phyloP scores from a whole-genome alignment of 2,329 filamentous ascomycete genomes.

The Trichoderma cornu-damae region DNA sequence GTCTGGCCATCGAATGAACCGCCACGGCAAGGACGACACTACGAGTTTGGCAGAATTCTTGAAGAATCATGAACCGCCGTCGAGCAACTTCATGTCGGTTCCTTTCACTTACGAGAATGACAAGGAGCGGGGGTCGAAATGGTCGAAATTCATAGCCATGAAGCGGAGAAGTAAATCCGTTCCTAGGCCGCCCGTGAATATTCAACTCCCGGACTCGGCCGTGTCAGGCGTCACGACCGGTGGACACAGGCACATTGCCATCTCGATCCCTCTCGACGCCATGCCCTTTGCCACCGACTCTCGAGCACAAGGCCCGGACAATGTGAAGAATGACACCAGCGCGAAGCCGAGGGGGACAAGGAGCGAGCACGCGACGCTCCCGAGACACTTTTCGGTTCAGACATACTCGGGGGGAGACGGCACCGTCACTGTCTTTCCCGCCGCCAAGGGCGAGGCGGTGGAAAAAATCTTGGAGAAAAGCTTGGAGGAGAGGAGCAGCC shows the following conservation, averaged over 20 bases:
- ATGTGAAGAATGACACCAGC: conserved; percentile 20
- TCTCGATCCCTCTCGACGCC: conserved; percentile 53
- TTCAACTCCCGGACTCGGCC: conserved; percentile 50
- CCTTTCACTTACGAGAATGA: conserved; percentile 30
- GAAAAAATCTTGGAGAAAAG: no score
- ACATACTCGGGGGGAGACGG: conserved; percentile 34
- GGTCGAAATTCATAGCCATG: conserved; percentile 40
- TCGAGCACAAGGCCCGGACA: conserved; percentile 34
- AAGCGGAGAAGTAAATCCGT: conserved; percentile 35
- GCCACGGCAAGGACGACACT: conserved; percentile 27
- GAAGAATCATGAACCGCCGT: conserved; percentile 44
- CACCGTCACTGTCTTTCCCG: conserved; percentile 33
- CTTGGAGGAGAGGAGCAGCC: background rate
- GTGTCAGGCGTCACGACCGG: conserved; percentile 49
- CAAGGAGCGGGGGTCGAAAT: conserved; percentile 34
- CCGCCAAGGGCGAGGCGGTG: background rate
- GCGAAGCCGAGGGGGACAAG: background rate
- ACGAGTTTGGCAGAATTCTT: conserved; percentile 46
- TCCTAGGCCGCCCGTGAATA: conserved; percentile 29
- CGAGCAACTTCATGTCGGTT: conserved; percentile 47
- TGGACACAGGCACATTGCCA: conserved; percentile 55
- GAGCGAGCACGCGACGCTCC: background rate
- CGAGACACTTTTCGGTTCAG: conserved; percentile 24
- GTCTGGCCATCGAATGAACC: conserved; percentile 22
- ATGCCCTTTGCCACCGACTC: conserved; percentile 37